A percentile compares a stretch with the other conserved stretches of the same genome.
These are phyloP conservation scores for Phytophthora sp. DNA, from an alignment of 352 stramenopile genomes.

Conservation along the genomic window DNA sequence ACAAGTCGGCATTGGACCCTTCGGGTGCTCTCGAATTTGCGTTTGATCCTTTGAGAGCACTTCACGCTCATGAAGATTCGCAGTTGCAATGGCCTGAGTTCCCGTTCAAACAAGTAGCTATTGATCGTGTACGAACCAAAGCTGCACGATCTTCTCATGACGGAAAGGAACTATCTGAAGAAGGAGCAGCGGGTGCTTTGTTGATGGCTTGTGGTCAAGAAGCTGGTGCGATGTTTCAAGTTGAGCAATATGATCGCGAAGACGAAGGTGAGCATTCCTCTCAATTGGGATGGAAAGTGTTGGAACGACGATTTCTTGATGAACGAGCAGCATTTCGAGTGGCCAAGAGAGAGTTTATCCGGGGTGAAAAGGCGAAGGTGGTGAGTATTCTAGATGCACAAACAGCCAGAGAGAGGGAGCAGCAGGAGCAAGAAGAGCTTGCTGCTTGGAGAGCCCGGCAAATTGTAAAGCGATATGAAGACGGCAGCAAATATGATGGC, in stretches of 20 bases:
- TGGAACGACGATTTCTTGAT: slow-evolving; percentile 48
- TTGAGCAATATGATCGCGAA: slow-evolving; percentile 43
- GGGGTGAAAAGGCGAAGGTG: slow-evolving; percentile 46
- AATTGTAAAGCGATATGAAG: slow-evolving; percentile 66
- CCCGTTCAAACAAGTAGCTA: slow-evolving; percentile 71
- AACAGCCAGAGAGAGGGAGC: slow-evolving; percentile 27
- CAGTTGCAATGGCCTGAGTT: slow-evolving; percentile 63
- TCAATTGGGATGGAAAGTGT: slow-evolving; percentile 22
- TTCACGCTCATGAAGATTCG: slow-evolving; percentile 53
- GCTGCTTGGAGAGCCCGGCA: slow-evolving; percentile 51
- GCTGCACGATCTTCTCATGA: slow-evolving; percentile 16
- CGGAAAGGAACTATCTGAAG: slow-evolving; percentile 29
- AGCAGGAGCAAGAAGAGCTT: slow-evolving; percentile 37
- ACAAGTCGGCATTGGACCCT: slow-evolving; percentile 50
- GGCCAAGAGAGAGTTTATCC: slow-evolving; percentile 56
- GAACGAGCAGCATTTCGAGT: slow-evolving; percentile 54
- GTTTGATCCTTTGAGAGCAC: slow-evolving; percentile 58
- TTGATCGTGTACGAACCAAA: slow-evolving; percentile 58
- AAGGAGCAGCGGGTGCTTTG: slow-evolving; percentile 56
- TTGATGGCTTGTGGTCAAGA: slow-evolving; percentile 55
- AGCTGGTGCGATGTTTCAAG: slow-evolving; percentile 46
- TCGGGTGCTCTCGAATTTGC: slow-evolving; percentile 49
- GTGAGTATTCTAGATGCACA: slow-evolving; percentile 41
- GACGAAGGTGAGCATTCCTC: neutral
- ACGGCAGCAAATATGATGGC: slow-evolving; percentile 76